A percentile compares a stretch with the other conserved stretches of the same genome.
Evolutionary conservation across 805 yeast genomes (phyloP).

Genomic region (Suhomyces xylopsoci): DNA sequence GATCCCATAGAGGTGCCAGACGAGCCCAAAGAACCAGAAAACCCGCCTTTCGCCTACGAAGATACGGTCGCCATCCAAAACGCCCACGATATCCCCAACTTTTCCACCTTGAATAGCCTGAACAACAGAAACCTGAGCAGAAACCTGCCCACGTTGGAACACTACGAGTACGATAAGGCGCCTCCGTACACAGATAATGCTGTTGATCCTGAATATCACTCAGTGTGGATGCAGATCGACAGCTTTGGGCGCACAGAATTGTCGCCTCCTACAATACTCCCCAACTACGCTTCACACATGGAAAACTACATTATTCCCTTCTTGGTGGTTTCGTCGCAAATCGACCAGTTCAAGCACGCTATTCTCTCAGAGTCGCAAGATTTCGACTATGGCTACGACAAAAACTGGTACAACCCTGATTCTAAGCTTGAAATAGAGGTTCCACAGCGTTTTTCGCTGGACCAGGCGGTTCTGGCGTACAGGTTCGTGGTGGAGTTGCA

Average conservation of each 20-base stretch:
- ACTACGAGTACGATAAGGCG: background rate
- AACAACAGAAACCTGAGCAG: background rate
- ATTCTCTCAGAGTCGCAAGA: constrained; percentile 10
- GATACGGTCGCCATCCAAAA: constrained; percentile 26
- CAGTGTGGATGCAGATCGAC: background rate
- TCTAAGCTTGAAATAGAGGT: constrained; percentile 5
- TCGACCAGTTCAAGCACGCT: constrained; percentile 16
- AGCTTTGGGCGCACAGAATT: background rate
- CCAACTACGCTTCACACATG: constrained; percentile 10
- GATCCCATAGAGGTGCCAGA: constrained; percentile 19
- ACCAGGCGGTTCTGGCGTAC: constrained; percentile 6
- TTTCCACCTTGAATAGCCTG: constrained; percentile 3
- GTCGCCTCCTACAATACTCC: constrained; percentile 17
- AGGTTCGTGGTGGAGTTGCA: constrained; percentile 22
- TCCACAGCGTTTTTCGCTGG: constrained; percentile 5
- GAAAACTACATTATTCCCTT: constrained; percentile 30
- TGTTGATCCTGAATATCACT: background rate
- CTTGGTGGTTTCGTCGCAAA: constrained; percentile 24
- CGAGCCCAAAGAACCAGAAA: background rate
- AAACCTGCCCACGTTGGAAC: background rate
- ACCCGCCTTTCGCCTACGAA: background rate
- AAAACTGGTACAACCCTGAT: constrained; percentile 17
- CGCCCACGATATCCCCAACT: constrained; percentile 32
- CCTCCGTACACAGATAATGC: background rate
- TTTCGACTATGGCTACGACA: constrained; percentile 13